Evolutionary conservation across 176 grass and related monocot genomes (phyloP).

Genomic region (Zizania latifolia): DNA sequence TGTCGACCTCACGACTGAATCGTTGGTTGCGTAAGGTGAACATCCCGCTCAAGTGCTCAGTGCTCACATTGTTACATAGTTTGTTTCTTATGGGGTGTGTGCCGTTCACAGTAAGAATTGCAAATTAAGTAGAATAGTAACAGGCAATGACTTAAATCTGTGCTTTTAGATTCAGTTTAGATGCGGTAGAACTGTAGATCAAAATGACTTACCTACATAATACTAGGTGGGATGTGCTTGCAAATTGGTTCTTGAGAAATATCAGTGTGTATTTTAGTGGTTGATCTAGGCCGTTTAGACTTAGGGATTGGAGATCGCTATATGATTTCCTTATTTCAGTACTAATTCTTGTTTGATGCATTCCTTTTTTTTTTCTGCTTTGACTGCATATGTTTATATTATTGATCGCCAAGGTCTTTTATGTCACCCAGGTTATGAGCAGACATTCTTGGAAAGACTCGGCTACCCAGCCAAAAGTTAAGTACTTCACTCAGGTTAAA

Average conservation of each 20-base stretch:
- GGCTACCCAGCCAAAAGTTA: constrained; percentile 84
- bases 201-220: background rate
- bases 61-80: background rate
- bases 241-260: background rate
- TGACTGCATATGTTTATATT: constrained; percentile 5
- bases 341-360: background rate
- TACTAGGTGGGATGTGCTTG: background rate
- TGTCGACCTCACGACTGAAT: constrained; percentile 81
- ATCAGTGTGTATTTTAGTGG: background rate
- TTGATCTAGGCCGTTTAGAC: constrained; percentile 3
- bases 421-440: constrained; percentile 67
- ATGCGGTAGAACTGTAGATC: background rate
- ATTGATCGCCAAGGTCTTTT: background rate
- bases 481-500: constrained; percentile 97
- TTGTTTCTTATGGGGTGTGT: constrained; percentile 4
- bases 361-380: background rate
- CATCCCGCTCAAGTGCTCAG: background rate
- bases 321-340: background rate
- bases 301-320: background rate
- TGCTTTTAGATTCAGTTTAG: constrained; percentile 6
- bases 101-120: background rate
- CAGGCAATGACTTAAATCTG: background rate
- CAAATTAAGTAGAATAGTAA: background rate
- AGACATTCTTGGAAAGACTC: constrained; percentile 92
- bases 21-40: constrained; percentile 96